Percentiles rank a stretch among this genome's conserved stretches.
Evolutionary conservation across 2,329 filamentous ascomycete genomes (phyloP).

Genomic region (Emmonsia crescens): DNA sequence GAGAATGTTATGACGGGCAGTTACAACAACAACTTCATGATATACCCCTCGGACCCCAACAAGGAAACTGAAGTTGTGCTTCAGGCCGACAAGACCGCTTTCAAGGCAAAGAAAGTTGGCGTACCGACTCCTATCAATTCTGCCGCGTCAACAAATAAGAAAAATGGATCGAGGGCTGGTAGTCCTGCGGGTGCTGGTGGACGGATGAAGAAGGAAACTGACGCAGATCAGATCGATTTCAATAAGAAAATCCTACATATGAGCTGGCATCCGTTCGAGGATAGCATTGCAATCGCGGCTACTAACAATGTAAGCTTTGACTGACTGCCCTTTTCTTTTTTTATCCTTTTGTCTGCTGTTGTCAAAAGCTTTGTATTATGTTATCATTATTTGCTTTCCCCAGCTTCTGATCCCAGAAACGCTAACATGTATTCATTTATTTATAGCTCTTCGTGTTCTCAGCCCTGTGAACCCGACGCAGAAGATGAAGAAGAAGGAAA

Average conservation of each 20-base stretch:
- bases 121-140: conserved; percentile 95
- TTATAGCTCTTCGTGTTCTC: background rate
- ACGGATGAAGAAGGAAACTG: conserved; percentile 97
- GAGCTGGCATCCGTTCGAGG: conserved; percentile 99
- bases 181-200: conserved; percentile 83
- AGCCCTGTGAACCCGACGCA: background rate
- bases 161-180: conserved; percentile 73
- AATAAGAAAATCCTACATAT: conserved; percentile 99
- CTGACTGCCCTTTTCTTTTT: background rate
- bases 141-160: conserved; percentile 61
- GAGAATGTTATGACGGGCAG: conserved; percentile 99
- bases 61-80: conserved; percentile 96
- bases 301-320: conserved; percentile 84
- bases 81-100: conserved; percentile 96
- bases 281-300: conserved; percentile 97
- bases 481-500: background rate
- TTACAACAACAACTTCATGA: conserved; percentile 99
- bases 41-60: conserved; percentile 90
- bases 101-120: conserved; percentile 99
- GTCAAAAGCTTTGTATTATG: conserved; percentile 10
- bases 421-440: background rate
- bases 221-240: conserved; percentile 98
- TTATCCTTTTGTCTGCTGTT: background rate
- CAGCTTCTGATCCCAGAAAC: background rate
- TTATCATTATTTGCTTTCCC: conserved; percentile 6